Evolutionary conservation across 352 stramenopile genomes (phyloP), one percentile per base, ranked within the genome.

Genomic region (Pythium aristosporum): DNA sequence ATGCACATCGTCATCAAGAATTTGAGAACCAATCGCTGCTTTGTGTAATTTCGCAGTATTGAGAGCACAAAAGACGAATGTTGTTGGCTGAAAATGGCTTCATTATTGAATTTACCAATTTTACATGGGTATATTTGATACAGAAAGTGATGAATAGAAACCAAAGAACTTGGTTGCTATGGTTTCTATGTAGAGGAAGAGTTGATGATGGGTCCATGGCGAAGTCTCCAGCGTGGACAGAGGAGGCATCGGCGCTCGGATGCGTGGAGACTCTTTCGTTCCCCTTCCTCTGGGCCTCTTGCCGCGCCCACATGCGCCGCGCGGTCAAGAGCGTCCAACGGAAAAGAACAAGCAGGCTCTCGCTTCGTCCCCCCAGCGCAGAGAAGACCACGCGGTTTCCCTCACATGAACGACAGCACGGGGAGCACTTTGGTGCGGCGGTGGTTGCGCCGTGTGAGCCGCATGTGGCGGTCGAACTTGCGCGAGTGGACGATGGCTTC

Each of bases 401-500:
- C 21, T 52, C 30, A 67, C 18, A 57, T 64, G 51, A 77, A 67
- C 21, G 69, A 71, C 20, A 72, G 52, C 30, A 57, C 67, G 2
- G 81, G 74, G 15, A 85, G 46, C 52, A 71, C 47, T 52, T 79
- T 68, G 48, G 73, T 83, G 32, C 65, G 79, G 2, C 83, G 77
- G 23, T 90, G 68, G 34, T 83, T 88, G 51, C 83, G 75, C n/a
- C 83, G 67, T 32, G 77, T 70, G 18, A 80, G 65, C 41, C 73
- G 77, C 83, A 92, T 92, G 63, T 92, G 80, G 13, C 69, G 80
- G 39, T 89, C 79, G 61, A 92, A 92, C 57, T 90, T 92, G 44
- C 67, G 74, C 28, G 69, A 61, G n/a, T 89, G 79, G 2, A 82
- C 58, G 30, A 79, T 63, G 15, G 68, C 61, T 11, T 82, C 76